A percentile compares a stretch with the other conserved stretches of the same genome.
These are phyloP conservation scores for Carpinus viminea DNA, from an alignment of 306 rosid species.

Conservation along the genomic window DNA sequence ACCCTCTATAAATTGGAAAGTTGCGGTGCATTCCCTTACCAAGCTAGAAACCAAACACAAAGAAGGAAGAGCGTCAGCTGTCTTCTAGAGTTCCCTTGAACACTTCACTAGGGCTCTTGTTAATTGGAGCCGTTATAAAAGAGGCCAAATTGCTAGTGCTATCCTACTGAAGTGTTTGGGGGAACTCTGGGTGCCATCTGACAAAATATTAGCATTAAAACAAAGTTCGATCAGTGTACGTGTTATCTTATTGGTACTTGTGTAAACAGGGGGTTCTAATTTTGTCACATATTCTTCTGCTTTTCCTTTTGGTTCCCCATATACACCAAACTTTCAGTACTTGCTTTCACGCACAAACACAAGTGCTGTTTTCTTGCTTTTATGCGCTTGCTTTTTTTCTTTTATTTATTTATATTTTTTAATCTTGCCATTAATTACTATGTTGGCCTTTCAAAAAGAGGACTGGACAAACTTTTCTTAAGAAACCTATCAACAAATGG, in stretches of 20 bases:
- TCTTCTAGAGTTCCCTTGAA: constrained; percentile 48
- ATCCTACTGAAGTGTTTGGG: constrained; percentile 49
- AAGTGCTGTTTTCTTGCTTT: no score
- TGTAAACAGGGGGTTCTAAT: not conserved
- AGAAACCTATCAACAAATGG: no score
- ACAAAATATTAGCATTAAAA: not conserved
- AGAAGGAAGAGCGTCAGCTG: constrained; percentile 22
- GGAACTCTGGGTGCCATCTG: constrained; percentile 44
- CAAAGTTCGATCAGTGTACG: not conserved
- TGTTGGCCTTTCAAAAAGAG: no score
- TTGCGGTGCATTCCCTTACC: not conserved
- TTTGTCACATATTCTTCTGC: not conserved
- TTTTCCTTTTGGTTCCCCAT: no score
- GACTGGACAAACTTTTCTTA: no score
- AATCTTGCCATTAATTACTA: no score
- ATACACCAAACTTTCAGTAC: no score
- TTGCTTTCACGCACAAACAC: no score
- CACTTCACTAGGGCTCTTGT: constrained; percentile 37
- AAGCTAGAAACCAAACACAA: constrained; percentile 3
- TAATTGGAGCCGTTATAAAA: not conserved
- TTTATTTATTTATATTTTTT: no score
- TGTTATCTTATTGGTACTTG: not conserved
- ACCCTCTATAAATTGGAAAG: constrained; percentile 16
- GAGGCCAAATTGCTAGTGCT: not conserved
- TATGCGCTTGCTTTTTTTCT: no score